A percentile compares a stretch with the other conserved stretches of the same genome.
These are phyloP conservation scores for Mariannaea sp. DNA, from an alignment of 2,329 filamentous ascomycete genomes.

Conservation along the genomic window DNA sequence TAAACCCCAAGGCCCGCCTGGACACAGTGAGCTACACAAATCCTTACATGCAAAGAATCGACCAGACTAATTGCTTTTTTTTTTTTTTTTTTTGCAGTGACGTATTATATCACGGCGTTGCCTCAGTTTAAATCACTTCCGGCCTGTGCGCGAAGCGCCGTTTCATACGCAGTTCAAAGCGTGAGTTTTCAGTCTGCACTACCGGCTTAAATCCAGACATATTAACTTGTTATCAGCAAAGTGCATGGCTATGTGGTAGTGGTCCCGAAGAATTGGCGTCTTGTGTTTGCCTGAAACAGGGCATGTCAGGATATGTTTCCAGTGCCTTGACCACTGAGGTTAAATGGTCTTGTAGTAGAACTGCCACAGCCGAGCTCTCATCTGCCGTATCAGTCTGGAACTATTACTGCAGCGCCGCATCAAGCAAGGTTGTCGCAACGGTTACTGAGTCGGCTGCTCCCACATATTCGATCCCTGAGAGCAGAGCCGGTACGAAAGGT, in stretches of 20 bases:
- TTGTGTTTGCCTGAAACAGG: conserved; percentile 56
- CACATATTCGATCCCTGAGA: conserved; percentile 24
- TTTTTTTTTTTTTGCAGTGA: conserved; percentile 49
- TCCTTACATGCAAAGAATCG: too few relatives aligned
- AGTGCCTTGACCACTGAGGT: conserved; percentile 51
- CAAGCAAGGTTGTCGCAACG: conserved; percentile 47
- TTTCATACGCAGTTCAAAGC: conserved; percentile 49
- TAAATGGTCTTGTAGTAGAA: conserved; percentile 50
- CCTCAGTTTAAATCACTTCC: conserved; percentile 51
- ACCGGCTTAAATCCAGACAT: conserved; percentile 20
- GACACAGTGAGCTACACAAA: conserved; percentile 50
- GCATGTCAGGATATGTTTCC: conserved; percentile 50
- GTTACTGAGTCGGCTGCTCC: conserved; percentile 45
- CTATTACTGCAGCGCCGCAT: conserved; percentile 56
- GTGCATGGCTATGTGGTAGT: conserved; percentile 47
- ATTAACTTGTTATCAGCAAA: conserved; percentile 34
- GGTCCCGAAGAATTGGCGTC: conserved; percentile 57
- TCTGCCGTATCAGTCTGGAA: conserved; percentile 53
- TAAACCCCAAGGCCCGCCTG: conserved; percentile 51
- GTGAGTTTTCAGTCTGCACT: conserved; percentile 38
- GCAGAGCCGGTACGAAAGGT: conserved; percentile 21
- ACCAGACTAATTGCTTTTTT: conserved; percentile 14
- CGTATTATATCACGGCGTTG: conserved; percentile 60
- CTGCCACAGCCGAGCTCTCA: conserved; percentile 49
- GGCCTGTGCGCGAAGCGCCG: conserved; percentile 50